phyloP scores from a whole-genome alignment of 345 rosid genomes.

The Adansonia digitata region DNA sequence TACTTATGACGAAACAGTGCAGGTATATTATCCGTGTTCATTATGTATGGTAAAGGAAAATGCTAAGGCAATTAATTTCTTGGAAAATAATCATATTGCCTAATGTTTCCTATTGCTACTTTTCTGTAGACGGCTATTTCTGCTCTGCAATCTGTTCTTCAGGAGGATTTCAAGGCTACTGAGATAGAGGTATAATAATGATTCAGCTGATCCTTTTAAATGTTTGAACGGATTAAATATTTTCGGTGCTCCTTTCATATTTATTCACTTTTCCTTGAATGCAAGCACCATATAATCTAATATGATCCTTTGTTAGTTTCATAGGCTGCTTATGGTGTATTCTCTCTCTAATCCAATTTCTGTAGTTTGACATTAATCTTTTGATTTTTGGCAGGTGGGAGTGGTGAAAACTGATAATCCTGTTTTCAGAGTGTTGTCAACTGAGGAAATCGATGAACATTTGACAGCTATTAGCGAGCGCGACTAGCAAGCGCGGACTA shows the following conservation, averaged over 20 bases:
- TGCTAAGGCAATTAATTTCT: neutral
- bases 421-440: slow-evolving; percentile 49
- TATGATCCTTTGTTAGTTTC: neutral
- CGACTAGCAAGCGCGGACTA: slow-evolving; percentile 30
- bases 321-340: neutral
- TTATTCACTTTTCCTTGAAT: neutral
- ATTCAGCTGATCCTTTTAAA: neutral
- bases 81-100: neutral
- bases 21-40: slow-evolving; percentile 40
- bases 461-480: slow-evolving; percentile 81
- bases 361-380: no score
- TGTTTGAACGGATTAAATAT: neutral
- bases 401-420: slow-evolving; percentile 62
- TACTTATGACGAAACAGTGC: slow-evolving; percentile 88
- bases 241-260: neutral
- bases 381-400: slow-evolving; percentile 53
- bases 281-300: neutral
- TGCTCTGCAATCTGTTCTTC: slow-evolving; percentile 83
- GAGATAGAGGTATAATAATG: slow-evolving; percentile 69
- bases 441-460: slow-evolving; percentile 80
- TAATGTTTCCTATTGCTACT: slow-evolving; percentile 4
- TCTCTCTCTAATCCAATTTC: neutral
- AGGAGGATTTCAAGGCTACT: slow-evolving; percentile 89
- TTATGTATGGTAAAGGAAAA: neutral
- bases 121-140: slow-evolving; percentile 61